A percentile compares a stretch with the other conserved stretches of the same genome.
phyloP scores from a whole-genome alignment of 352 stramenopile genomes.

The Phytophthora sansomeana region DNA sequence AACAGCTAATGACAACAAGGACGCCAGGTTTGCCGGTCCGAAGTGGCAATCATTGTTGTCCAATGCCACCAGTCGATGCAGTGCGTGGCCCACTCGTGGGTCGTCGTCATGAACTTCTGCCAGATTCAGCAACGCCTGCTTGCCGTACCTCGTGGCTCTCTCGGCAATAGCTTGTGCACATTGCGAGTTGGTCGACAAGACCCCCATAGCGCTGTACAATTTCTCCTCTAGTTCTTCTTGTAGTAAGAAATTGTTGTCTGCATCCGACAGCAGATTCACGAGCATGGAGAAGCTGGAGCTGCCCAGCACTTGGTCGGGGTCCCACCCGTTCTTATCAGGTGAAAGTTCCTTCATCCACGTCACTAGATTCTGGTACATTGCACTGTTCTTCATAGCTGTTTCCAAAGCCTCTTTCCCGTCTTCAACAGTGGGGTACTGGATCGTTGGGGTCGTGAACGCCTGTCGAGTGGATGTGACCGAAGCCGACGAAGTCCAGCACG shows the following conservation, averaged over 20 bases:
- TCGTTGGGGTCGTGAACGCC: conserved; percentile 52
- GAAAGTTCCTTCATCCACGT: conserved; percentile 58
- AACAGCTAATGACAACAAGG: conserved; percentile 65
- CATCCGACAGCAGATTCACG: conserved; percentile 59
- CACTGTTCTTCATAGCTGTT: conserved; percentile 21
- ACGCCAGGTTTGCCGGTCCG: conserved; percentile 73
- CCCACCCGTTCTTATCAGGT: conserved; percentile 37
- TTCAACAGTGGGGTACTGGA: conserved; percentile 20
- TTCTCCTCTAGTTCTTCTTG: conserved; percentile 59
- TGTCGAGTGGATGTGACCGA: conserved; percentile 66
- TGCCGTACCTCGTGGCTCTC: conserved; percentile 70
- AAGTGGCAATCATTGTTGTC: conserved; percentile 56
- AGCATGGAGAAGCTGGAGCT: conserved; percentile 74
- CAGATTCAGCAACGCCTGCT: conserved; percentile 73
- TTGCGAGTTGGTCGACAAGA: conserved; percentile 57
- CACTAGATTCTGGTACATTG: conserved; percentile 55
- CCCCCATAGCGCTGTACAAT: conserved; percentile 56
- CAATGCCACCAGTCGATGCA: conserved; percentile 57
- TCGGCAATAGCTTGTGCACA: conserved; percentile 69
- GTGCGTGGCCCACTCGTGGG: conserved; percentile 59
- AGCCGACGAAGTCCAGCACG: conserved; percentile 69
- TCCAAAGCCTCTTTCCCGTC: conserved; percentile 22
- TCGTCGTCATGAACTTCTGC: conserved; percentile 61
- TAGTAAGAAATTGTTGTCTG: conserved; percentile 34
- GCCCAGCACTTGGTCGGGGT: conserved; percentile 55